Conservation (phyloP, 2,329 filamentous ascomycete genomes). For the Daldinia eschscholtzii region DNA sequence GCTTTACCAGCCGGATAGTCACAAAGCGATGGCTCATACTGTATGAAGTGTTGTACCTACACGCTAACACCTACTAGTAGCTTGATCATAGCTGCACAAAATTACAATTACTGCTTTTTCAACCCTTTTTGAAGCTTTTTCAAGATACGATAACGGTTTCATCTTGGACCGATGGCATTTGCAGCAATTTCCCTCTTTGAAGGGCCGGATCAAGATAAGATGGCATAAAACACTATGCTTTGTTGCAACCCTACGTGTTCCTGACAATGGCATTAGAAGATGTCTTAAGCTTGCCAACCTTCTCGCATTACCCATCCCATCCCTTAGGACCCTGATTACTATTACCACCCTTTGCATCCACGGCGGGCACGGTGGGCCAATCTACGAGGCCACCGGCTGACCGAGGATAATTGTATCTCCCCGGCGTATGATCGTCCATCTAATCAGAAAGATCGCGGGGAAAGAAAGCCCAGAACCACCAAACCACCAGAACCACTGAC, state of each 20-base stretch:
- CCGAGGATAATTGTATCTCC: conserved; percentile 36
- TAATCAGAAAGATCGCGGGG: conserved; percentile 42
- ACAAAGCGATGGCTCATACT: background rate
- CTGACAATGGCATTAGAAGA: conserved; percentile 26
- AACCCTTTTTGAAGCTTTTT: background rate
- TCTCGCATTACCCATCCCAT: conserved; percentile 27
- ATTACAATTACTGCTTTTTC: background rate
- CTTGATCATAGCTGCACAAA: background rate
- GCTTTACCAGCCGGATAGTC: background rate
- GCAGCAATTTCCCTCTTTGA: conserved; percentile 10
- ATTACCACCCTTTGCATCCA: conserved; percentile 15
- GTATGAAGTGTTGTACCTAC: conserved; percentile 5
- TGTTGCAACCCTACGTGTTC: conserved; percentile 38
- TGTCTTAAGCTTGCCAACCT: conserved; percentile 21
- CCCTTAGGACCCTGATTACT: conserved; percentile 23
- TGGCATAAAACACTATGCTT: conserved; percentile 27
- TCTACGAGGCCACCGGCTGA: conserved; percentile 29
- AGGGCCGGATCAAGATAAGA: conserved; percentile 27
- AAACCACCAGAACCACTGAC: conserved; percentile 39
- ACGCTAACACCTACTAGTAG: background rate
- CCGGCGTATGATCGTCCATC: conserved; percentile 38
- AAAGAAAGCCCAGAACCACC: conserved; percentile 38
- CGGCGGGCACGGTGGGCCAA: conserved; percentile 18
- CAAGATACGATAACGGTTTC: conserved; percentile 4
- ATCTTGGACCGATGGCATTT: conserved; percentile 33